Conservation (phyloP, 169 alveolate species). For the Cryptosporidium parvum region DNA sequence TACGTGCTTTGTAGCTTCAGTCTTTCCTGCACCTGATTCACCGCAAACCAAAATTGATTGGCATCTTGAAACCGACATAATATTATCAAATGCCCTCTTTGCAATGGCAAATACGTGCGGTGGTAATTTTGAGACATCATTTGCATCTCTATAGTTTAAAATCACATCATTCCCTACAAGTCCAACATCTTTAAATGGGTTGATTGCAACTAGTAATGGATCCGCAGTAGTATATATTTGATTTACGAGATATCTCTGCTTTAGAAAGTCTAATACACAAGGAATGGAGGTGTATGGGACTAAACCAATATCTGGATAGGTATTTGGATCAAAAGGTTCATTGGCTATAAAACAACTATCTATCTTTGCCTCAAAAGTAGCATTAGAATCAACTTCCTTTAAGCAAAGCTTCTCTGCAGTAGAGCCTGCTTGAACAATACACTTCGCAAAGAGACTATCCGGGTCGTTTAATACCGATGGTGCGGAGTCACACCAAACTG, state of each 20-base stretch:
- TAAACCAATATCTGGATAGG: constrained; percentile 90
- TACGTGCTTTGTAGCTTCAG: constrained; percentile 96
- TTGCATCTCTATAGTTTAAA: constrained; percentile 84
- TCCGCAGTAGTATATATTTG: constrained; percentile 92
- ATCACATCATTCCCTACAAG: constrained; percentile 88
- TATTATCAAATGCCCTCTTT: constrained; percentile 88
- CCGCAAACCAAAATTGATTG: constrained; percentile 97
- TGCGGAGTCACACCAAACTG: constrained; percentile 91
- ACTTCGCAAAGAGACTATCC: constrained; percentile 89
- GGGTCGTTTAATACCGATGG: constrained; percentile 91
- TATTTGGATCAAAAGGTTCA: constrained; percentile 90
- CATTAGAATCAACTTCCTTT: constrained; percentile 88
- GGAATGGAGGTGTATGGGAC: constrained; percentile 89
- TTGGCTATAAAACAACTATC: constrained; percentile 89
- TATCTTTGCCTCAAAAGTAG: constrained; percentile 87
- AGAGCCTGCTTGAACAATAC: constrained; percentile 91
- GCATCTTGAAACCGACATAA: constrained; percentile 67
- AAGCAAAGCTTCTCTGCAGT: constrained; percentile 82
- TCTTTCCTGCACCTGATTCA: constrained; percentile 99
- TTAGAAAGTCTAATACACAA: constrained; percentile 87
- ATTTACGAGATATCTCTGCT: constrained; percentile 86
- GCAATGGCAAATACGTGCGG: constrained; percentile 93
- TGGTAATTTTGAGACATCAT: constrained; percentile 82
- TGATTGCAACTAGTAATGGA: constrained; percentile 91
- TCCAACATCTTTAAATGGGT: constrained; percentile 91